Evolutionary conservation across 306 rosid genomes (phyloP).

Genomic region (Geum urbanum): DNA sequence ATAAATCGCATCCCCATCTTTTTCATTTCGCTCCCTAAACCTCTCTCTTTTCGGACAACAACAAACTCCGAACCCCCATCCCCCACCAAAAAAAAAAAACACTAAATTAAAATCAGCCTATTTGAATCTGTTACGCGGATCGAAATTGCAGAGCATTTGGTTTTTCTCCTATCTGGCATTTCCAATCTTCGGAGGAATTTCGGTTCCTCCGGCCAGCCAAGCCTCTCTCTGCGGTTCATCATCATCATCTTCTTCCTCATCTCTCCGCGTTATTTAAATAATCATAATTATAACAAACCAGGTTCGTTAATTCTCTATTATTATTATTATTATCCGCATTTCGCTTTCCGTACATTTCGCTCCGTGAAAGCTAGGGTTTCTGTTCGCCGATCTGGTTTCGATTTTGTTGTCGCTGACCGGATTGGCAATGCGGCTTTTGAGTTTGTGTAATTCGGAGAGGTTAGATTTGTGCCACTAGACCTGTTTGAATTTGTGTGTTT

Average conservation of each 20-base stretch:
- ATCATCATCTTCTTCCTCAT: too few species aligned
- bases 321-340: background rate
- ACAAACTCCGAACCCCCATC: background rate
- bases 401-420: too few species aligned
- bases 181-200: conserved; percentile 16
- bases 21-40: conserved; percentile 17
- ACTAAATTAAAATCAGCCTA: background rate
- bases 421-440: background rate
- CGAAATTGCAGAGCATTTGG: conserved; percentile 22
- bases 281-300: background rate
- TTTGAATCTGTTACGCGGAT: conserved; percentile 12
- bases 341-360: background rate
- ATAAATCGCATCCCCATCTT: background rate
- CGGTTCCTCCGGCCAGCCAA: conserved; percentile 16
- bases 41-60: conserved; percentile 2
- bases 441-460: background rate
- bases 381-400: conserved; percentile 22
- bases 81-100: background rate
- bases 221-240: background rate
- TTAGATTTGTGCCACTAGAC: background rate
- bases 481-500: conserved; percentile 6
- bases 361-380: conserved; percentile 15
- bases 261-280: too few species aligned
- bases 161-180: conserved; percentile 14
- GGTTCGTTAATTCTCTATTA: conserved; percentile 14